These are phyloP conservation scores for Incumbomyces delicatus DNA, from an alignment of 2,329 filamentous ascomycete species.

Conservation along the genomic window DNA sequence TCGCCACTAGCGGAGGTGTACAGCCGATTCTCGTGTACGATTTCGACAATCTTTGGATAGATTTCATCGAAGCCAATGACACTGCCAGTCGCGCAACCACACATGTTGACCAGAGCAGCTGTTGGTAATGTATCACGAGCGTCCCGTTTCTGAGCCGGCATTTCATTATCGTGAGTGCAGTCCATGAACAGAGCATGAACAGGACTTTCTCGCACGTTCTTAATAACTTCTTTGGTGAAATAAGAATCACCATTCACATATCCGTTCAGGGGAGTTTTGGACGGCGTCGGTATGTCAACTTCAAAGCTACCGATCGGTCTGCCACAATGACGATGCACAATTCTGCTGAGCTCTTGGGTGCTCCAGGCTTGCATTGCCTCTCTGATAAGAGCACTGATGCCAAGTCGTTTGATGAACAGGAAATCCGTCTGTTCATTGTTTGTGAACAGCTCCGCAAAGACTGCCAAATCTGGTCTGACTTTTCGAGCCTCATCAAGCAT, in stretches of 20 bases:
- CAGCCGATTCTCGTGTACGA: slow-evolving; percentile 76
- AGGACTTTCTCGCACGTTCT: slow-evolving; percentile 73
- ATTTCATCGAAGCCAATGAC: slow-evolving; percentile 98
- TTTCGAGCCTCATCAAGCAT: slow-evolving; percentile 87
- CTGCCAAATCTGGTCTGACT: slow-evolving; percentile 76
- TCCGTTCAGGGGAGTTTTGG: slow-evolving; percentile 20
- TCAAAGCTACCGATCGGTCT: slow-evolving; percentile 95
- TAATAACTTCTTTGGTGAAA: slow-evolving; percentile 52
- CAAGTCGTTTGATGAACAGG: slow-evolving; percentile 85
- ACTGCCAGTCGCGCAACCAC: slow-evolving; percentile 83
- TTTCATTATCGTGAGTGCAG: slow-evolving; percentile 97
- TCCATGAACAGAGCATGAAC: slow-evolving; percentile 97
- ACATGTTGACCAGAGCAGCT: slow-evolving; percentile 91
- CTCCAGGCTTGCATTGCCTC: slow-evolving; percentile 99
- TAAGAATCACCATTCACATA: slow-evolving; percentile 21
- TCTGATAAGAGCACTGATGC: slow-evolving; percentile 81
- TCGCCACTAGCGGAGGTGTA: slow-evolving; percentile 72
- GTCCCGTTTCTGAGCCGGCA: slow-evolving; percentile 88
- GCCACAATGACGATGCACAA: slow-evolving; percentile 89
- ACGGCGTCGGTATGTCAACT: slow-evolving; percentile 49
- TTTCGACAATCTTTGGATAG: slow-evolving; percentile 84
- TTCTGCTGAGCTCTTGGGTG: slow-evolving; percentile 78
- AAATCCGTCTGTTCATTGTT: slow-evolving; percentile 95
- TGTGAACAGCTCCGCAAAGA: slow-evolving; percentile 91
- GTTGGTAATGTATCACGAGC: slow-evolving; percentile 90